Conservation (phyloP, 345 rosid species). For the Camelina neglecta region DNA sequence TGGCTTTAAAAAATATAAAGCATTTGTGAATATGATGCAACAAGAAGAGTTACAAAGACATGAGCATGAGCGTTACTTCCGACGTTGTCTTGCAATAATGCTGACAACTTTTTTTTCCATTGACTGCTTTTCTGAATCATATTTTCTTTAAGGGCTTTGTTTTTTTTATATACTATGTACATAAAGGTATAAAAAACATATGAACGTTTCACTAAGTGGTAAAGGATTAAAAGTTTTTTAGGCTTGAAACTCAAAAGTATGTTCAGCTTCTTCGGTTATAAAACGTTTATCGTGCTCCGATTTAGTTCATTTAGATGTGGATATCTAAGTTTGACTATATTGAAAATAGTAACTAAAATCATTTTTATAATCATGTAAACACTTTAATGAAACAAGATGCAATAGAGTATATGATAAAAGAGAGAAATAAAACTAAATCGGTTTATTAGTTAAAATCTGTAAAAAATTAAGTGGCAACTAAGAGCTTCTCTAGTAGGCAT, state of each 20-base stretch:
- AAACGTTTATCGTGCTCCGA: conserved; percentile 5
- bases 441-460: background rate
- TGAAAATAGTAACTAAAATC: background rate
- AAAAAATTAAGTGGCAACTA: background rate
- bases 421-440: background rate
- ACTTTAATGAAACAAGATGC: conserved; percentile 1
- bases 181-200: background rate
- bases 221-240: background rate
- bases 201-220: background rate
- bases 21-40: conserved; percentile 26
- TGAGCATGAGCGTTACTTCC: conserved; percentile 44
- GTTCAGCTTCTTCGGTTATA: conserved; percentile 12
- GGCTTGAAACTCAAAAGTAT: conserved; percentile 7
- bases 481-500: too few species aligned
- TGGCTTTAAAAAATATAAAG: background rate
- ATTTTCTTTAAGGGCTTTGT: background rate
- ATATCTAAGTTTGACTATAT: background rate
- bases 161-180: background rate
- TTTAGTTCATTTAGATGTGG: background rate
- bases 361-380: background rate
- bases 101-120: conserved; percentile 27
- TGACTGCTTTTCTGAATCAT: conserved; percentile 29
- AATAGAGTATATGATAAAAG: background rate
- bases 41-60: conserved; percentile 35
- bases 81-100: conserved; percentile 36